These are phyloP conservation scores for Yamadazyma triangularis DNA, from an alignment of 1,139 yeast genomes.

Conservation along the genomic window DNA sequence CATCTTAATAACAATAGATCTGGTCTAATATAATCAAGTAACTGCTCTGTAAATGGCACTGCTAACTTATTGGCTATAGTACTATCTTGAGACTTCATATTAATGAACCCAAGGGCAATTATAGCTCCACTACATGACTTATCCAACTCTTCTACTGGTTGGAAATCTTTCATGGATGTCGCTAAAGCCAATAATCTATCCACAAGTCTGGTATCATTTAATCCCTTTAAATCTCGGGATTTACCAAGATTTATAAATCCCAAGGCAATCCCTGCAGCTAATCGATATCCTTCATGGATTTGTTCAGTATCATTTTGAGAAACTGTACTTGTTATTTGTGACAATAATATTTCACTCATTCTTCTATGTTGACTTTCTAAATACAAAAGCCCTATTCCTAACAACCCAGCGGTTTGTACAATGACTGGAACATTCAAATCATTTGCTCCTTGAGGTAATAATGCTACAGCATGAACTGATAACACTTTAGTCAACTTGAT, in stretches of 20 bases:
- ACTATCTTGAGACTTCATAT: constrained; percentile 59
- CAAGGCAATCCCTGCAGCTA: constrained; percentile 84
- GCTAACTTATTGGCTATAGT: constrained; percentile 61
- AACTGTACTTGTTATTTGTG: constrained; percentile 59
- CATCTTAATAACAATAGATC: constrained; percentile 70
- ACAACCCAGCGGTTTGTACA: constrained; percentile 88
- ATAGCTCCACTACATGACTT: constrained; percentile 80
- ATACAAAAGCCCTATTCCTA: constrained; percentile 86
- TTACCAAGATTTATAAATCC: constrained; percentile 86
- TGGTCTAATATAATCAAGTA: constrained; percentile 74
- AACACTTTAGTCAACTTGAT: constrained; percentile 82
- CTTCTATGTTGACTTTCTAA: constrained; percentile 76
- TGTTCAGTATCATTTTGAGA: constrained; percentile 53
- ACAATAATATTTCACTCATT: constrained; percentile 76
- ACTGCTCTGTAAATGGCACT: constrained; percentile 58
- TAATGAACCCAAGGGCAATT: constrained; percentile 71
- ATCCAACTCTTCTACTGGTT: constrained; percentile 60
- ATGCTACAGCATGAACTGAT: constrained; percentile 89
- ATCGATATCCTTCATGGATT: constrained; percentile 76
- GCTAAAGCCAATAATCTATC: constrained; percentile 62
- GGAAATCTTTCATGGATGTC: constrained; percentile 62
- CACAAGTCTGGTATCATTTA: constrained; percentile 68
- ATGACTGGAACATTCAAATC: constrained; percentile 78
- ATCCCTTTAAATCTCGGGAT: constrained; percentile 59
- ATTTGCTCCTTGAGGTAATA: constrained; percentile 86